Evolutionary conservation across 768 basidiomycete species (phyloP).

Genomic region (Serpula lacrymans): DNA sequence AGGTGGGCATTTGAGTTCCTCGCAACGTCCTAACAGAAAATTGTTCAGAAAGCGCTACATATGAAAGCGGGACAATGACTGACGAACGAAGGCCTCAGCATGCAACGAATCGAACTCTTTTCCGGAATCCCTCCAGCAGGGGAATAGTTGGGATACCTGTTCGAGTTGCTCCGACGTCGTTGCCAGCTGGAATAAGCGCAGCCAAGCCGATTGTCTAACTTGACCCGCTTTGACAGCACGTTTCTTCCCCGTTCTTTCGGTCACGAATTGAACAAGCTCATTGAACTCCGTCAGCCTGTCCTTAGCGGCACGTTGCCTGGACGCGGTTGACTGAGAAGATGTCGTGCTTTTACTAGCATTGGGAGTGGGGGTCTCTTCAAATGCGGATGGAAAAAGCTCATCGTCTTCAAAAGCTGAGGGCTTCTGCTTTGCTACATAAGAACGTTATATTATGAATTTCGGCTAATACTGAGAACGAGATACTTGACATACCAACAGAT

Average conservation of each 20-base stretch:
- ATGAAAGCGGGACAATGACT: conserved; percentile 22
- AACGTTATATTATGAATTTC: no score
- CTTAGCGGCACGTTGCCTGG: conserved; percentile 2
- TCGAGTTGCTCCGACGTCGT: conserved; percentile 47
- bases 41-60: neutral
- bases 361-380: no score
- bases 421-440: conserved; percentile 13
- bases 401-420: conserved; percentile 6
- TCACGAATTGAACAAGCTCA: conserved; percentile 22
- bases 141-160: conserved; percentile 42
- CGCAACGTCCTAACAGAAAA: conserved; percentile 52
- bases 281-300: conserved; percentile 20
- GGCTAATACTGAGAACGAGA: no score
- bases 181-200: conserved; percentile 49
- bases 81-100: conserved; percentile 52
- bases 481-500: conserved; percentile 19
- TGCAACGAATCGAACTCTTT: conserved; percentile 36
- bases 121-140: conserved; percentile 46
- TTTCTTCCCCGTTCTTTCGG: conserved; percentile 24
- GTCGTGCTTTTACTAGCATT: no score
- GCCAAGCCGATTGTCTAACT: conserved; percentile 47
- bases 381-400: conserved; percentile 12
- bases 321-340: no score
- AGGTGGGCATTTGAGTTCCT: conserved; percentile 49
- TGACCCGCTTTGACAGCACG: conserved; percentile 27